Evolutionary conservation across 2,329 filamentous ascomycete species (phyloP).

Genomic region (Aspergillus novoparasiticus): DNA sequence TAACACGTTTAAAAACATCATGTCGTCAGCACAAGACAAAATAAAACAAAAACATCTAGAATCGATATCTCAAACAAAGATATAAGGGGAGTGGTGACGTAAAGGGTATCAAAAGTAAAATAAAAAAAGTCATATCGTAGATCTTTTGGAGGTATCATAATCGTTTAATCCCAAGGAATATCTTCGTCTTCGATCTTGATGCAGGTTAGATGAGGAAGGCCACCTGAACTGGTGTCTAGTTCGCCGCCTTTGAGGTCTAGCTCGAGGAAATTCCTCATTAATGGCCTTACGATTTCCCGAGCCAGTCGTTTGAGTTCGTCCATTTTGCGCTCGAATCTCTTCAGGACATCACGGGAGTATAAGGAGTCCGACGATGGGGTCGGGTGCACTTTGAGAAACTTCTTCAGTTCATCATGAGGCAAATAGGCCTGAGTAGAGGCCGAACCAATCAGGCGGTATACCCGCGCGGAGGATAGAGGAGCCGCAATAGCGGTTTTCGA

Average conservation of each 20-base stretch:
- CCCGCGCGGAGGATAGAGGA: slow-evolving; percentile 57
- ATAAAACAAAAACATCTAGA: slow-evolving; percentile 5
- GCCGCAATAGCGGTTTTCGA: slow-evolving; percentile 24
- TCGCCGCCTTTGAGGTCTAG: slow-evolving; percentile 63
- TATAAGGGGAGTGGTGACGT: neutral
- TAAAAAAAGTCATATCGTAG: slow-evolving; percentile 9
- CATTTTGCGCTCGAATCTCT: slow-evolving; percentile 80
- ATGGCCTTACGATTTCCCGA: slow-evolving; percentile 76
- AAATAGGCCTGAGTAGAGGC: slow-evolving; percentile 67
- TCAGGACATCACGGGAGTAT: slow-evolving; percentile 83
- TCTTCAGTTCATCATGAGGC: slow-evolving; percentile 83
- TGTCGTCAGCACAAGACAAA: slow-evolving; percentile 4
- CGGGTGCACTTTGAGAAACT: slow-evolving; percentile 80
- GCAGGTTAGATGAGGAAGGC: slow-evolving; percentile 66
- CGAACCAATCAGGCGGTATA: slow-evolving; percentile 76
- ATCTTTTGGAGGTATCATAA: slow-evolving; percentile 9
- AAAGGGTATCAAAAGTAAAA: slow-evolving; percentile 18
- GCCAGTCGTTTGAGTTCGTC: slow-evolving; percentile 88
- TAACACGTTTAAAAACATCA: slow-evolving; percentile 11
- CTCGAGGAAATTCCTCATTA: slow-evolving; percentile 84
- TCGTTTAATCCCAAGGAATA: slow-evolving; percentile 59
- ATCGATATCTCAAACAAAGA: neutral
- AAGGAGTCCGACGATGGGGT: slow-evolving; percentile 57
- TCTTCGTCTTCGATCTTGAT: slow-evolving; percentile 64
- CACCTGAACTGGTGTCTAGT: slow-evolving; percentile 37